Evolutionary conservation across 2,329 filamentous ascomycete genomes (phyloP), one percentile per base, ranked within the genome.

Genomic region (Coniochaeta ligniaria): DNA sequence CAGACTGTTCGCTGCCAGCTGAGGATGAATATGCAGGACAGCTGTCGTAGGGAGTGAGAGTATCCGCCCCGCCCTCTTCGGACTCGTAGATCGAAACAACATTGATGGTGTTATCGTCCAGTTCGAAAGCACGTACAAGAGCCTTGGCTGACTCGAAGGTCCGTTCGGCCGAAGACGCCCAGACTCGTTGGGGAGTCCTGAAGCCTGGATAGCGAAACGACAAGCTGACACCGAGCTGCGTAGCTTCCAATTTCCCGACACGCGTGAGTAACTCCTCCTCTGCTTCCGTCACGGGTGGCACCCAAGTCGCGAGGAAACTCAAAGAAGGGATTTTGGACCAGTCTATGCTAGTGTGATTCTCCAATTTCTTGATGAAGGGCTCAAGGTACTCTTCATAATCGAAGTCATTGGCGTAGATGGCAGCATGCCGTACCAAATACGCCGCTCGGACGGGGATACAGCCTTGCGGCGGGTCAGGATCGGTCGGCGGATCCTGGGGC

Each of bases 121-220:
- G 71, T 64, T 84, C 80, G 11, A 86, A 74, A 0, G 84, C 85
- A 3, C 80, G 76, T 28, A 85, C 83, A 17, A 89, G 79, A 0
- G 81, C 79, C 66, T 83, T 73, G 0, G 85, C 84, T 9, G 81
- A 84, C 69, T 83, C 78, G 50, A 78, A 75, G 0, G 85, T 88
- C 20, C 86, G 74, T 70, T 87, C 84, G 0, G 86, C 85, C 0
- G 84, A 86, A 7, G 83, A 85, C 1, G 84, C 79, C 84, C 85
- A 88, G 1, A 88, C 76, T 57, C 79, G 79, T 62, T 76, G 74
- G 0, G 85, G 85, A 6, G 79, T 68, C 60, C 73, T 76, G 41
- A 88, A 72, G 47, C 74, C 71, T 0, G 81, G 80, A 66, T 89
- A 88, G 57, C 84, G 77, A 66, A 86, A 81, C 17, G 78, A 78